Base-by-base conservation (phyloP, 75 land plant genomes). In the Azolla pinnata region DNA sequence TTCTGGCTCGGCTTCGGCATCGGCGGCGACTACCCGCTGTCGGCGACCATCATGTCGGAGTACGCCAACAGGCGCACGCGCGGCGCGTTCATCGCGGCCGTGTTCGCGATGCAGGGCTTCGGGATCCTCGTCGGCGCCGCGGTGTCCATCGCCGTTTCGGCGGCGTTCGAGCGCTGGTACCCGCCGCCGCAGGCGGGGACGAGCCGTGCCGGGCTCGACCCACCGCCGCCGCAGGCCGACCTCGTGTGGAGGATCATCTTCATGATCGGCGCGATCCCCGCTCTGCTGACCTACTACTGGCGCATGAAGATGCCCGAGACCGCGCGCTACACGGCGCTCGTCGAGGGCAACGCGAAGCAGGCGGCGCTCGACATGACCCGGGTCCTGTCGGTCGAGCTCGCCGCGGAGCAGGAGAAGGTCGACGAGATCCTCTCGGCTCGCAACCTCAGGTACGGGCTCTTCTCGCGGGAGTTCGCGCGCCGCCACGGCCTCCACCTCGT, bases 211-310 rank as follows among this genome's bases (percentile, higher is more conserved):
- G 31, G 30, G 2, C 29, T 60, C 54, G 38, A 20, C 18, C 59
- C 4, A 40, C 65, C 29, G 66, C 66, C 19, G 45, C 67, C 47
- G 17, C 32, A 33, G 62, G 48, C 60, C 56, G 67, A 0, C 38
- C 62, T 51, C 55, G 55, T 61, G 18, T 68, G 71, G 66, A 31
- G 71, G 33, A n/a, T 52, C 52, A 33, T 68, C 31, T 42, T 68
- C 47, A 47, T 70, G 67, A 31, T 71, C 67, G 73, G 60, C 0
- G 29, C 59, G 17, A 18, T 75, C 26, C 61, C 70, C 3, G 66
- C 68, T n/a, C 18, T 26, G 1, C 31, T 45, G n/a, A 60, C 73
- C 18, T 81, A 63, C 66, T 74, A 81, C 67, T 81, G 64, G 75
- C 81, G 84, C 2, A 30, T 17, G 2, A 67, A 45, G 63, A 67